Base-by-base conservation (phyloP, 352 stramenopile genomes). In the Phytophthora multivora region DNA sequence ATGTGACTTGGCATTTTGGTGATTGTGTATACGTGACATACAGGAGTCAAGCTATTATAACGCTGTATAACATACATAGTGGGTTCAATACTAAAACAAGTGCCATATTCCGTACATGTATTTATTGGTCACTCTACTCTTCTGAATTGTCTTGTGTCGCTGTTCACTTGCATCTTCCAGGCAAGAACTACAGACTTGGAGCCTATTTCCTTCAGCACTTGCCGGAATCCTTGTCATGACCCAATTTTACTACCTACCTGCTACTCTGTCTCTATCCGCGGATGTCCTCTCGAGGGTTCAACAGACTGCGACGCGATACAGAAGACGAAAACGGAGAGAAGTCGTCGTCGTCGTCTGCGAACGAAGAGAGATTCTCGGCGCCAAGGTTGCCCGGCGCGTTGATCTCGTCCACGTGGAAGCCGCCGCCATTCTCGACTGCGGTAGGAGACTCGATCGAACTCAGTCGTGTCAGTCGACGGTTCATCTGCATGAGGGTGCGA, bases 371-470 rank as follows among this genome's bases (percentile, higher is more conserved):
- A 19, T 75, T 75, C 40, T 67, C 69, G 6, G 38, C 64, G 28
- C 69, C 69, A 10, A 77, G 51, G 19, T 56, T 77, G 2, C 69
- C 69, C 23, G 69, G 69, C 3, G 63, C 69, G n/a, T 77, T 63
- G 31, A 80, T 75, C 45, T 87, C 75, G 47, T 89, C 75, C 25
- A 83, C 70, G 50, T 75, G 59, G 23, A 73, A 77, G 25, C 64
- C 65, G 19, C 39, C 38, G 12, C 58, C 53, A 31, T 66, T 63
- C 11, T 70, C 55, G 12, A 58, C 49, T 41, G 51, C 62, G 53
- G 83, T 92, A 3, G 83, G 85, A 41, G 85, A 94, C 41, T 94
- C 85, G n/a, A 92, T 83, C 46, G 85, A 94, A 41, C 83, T 81
- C 33, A 84, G 12, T 33, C 83, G 75, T 12, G 63, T 85, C 64